Conservation (phyloP, 352 stramenopile genomes). For the Peronospora belbahrii region DNA sequence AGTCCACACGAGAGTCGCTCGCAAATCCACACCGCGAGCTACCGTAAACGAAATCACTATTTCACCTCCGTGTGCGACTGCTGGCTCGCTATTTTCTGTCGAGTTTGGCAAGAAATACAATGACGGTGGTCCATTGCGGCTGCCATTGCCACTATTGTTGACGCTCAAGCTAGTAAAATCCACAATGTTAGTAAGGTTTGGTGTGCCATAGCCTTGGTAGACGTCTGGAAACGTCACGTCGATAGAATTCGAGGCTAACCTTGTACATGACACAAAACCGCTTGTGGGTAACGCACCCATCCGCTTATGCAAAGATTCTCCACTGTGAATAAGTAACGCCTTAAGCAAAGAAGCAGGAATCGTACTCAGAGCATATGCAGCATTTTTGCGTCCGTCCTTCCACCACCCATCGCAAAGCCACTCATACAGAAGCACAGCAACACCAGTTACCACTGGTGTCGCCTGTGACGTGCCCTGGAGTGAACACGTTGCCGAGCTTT, state of each 20-base stretch:
- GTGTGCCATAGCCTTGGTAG: conserved; percentile 77
- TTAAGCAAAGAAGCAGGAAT: conserved; percentile 72
- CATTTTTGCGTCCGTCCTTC: conserved; percentile 52
- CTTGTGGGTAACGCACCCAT: conserved; percentile 31
- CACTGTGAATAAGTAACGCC: conserved; percentile 76
- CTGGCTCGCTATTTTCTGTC: conserved; percentile 47
- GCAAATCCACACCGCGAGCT: conserved; percentile 48
- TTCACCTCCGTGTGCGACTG: conserved; percentile 42
- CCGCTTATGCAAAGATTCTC: conserved; percentile 41
- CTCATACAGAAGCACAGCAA: conserved; percentile 67
- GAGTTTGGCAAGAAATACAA: conserved; percentile 77
- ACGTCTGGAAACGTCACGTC: conserved; percentile 51
- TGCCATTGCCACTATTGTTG: conserved; percentile 11
- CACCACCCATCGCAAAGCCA: conserved; percentile 79
- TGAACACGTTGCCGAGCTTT: conserved; percentile 52
- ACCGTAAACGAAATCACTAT: conserved; percentile 70
- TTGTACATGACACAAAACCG: conserved; percentile 44
- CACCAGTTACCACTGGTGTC: conserved; percentile 62
- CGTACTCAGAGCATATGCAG: conserved; percentile 40
- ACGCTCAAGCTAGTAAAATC: conserved; percentile 30
- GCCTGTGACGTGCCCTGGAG: conserved; percentile 74
- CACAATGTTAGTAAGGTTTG: conserved; percentile 72
- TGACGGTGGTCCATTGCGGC: conserved; percentile 12
- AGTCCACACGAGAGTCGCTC: conserved; percentile 73
- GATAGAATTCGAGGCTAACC: conserved; percentile 22